These are phyloP conservation scores for Spergularia marina DNA, from an alignment of 148 eudicot species.

Conservation along the genomic window DNA sequence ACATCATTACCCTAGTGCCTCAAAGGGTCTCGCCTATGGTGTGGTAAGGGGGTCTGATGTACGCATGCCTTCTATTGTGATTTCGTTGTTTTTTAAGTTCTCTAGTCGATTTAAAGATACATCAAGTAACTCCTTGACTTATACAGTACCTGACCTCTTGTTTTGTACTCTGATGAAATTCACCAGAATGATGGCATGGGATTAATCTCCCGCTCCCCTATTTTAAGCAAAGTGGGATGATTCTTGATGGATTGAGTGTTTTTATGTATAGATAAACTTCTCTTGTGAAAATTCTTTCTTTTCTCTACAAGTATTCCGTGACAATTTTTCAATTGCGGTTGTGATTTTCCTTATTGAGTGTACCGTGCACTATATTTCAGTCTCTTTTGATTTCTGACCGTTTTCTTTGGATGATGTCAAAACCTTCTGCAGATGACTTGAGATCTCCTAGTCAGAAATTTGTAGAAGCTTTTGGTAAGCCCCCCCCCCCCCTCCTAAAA, in stretches of 20 bases:
- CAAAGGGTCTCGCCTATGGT: no score
- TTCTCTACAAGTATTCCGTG: background rate
- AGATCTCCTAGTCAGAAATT: slow-evolving; percentile 60
- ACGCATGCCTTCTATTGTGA: background rate
- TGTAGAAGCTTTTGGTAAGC: slow-evolving; percentile 69
- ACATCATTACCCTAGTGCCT: no score
- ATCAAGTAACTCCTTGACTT: background rate
- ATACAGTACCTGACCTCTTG: background rate
- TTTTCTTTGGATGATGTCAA: background rate
- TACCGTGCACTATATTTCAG: background rate
- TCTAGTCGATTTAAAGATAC: background rate
- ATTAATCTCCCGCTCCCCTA: background rate
- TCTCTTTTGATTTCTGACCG: slow-evolving; percentile 10
- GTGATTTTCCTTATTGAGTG: background rate
- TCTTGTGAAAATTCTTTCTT: background rate
- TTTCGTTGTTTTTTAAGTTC: background rate
- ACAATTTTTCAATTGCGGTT: background rate
- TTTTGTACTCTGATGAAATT: background rate
- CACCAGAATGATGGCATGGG: background rate
- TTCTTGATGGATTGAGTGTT: slow-evolving; percentile 1
- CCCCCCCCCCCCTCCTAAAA: background rate
- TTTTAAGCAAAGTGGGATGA: background rate
- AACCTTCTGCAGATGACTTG: slow-evolving; percentile 52
- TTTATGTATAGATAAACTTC: background rate
- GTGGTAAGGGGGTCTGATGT: no score